These are phyloP conservation scores for Lactarius quietus DNA, from an alignment of 768 basidiomycete genomes.

Conservation along the genomic window DNA sequence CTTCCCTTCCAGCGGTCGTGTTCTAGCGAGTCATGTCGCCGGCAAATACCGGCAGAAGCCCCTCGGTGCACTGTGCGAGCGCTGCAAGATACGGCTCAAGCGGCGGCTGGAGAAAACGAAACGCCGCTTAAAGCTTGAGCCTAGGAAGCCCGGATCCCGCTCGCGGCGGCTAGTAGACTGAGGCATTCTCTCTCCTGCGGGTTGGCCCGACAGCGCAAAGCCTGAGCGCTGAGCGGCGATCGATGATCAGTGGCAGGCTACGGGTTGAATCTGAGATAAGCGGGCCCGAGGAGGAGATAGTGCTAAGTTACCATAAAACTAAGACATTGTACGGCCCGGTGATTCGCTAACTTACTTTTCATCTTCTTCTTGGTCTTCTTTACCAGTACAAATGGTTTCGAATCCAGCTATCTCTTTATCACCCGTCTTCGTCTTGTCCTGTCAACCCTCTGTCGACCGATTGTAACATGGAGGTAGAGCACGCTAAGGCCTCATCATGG, in stretches of 20 bases:
- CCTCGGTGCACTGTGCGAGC: constrained; percentile 39
- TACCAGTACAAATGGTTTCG: not conserved
- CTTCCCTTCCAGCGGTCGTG: constrained; percentile 27
- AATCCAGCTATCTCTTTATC: not conserved
- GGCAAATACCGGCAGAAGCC: constrained; percentile 32
- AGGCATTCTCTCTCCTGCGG: not conserved
- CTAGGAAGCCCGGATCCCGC: constrained; percentile 25
- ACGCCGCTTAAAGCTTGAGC: constrained; percentile 44
- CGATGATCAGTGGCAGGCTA: no score
- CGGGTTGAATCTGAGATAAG: no score
- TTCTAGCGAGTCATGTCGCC: constrained; percentile 40
- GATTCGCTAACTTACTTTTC: no score
- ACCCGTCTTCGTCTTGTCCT: not conserved
- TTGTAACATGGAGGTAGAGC: not conserved
- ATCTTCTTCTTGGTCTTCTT: no score
- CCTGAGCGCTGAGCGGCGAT: no score
- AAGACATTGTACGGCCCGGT: no score
- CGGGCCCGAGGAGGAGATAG: no score
- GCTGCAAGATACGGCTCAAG: constrained; percentile 42
- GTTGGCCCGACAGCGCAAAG: not conserved
- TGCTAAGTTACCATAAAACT: no score
- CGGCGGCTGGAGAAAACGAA: no score
- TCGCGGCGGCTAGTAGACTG: constrained; percentile 6
- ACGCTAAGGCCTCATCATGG: not conserved
- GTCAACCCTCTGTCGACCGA: not conserved